These are phyloP conservation scores for Mycena leptocephala DNA, from an alignment of 768 basidiomycete species.

Conservation along the genomic window DNA sequence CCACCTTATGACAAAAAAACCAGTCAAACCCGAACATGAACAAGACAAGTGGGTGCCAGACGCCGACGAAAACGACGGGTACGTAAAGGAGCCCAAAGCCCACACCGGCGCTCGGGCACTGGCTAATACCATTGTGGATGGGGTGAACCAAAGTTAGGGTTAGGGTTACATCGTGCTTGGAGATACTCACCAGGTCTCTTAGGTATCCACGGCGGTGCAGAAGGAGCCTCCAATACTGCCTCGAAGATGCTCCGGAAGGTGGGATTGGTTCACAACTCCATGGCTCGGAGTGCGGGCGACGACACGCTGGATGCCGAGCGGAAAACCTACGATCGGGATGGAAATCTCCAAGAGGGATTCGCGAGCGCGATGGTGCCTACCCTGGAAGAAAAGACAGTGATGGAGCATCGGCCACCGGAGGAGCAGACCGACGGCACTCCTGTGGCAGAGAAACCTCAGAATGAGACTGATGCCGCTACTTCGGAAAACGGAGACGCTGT, in stretches of 20 bases:
- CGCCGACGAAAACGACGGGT: constrained; percentile 71
- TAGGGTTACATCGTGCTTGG: constrained; percentile 30
- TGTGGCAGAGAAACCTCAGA: constrained; percentile 48
- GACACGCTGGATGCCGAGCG: constrained; percentile 65
- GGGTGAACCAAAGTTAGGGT: constrained; percentile 72
- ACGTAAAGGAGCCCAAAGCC: constrained; percentile 56
- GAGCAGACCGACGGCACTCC: constrained; percentile 47
- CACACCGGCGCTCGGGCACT: constrained; percentile 51
- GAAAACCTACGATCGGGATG: constrained; percentile 67
- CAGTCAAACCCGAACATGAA: constrained; percentile 65
- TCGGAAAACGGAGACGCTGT: constrained; percentile 26
- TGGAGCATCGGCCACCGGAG: constrained; percentile 62
- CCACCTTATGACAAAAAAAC: constrained; percentile 71
- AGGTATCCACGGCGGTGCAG: constrained; percentile 61
- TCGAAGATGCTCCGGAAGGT: constrained; percentile 59
- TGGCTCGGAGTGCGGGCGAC: constrained; percentile 60
- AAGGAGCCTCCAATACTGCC: constrained; percentile 53
- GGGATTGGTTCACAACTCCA: constrained; percentile 58
- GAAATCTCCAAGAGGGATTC: constrained; percentile 69
- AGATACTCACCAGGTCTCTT: not conserved
- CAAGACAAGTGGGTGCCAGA: constrained; percentile 84
- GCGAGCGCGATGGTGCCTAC: constrained; percentile 77
- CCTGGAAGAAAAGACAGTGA: constrained; percentile 76
- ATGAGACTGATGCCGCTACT: constrained; percentile 24
- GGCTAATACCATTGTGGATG: constrained; percentile 55